These are phyloP conservation scores for Metschnikowia vanudenii DNA, from an alignment of 805 yeast species.

Conservation along the genomic window DNA sequence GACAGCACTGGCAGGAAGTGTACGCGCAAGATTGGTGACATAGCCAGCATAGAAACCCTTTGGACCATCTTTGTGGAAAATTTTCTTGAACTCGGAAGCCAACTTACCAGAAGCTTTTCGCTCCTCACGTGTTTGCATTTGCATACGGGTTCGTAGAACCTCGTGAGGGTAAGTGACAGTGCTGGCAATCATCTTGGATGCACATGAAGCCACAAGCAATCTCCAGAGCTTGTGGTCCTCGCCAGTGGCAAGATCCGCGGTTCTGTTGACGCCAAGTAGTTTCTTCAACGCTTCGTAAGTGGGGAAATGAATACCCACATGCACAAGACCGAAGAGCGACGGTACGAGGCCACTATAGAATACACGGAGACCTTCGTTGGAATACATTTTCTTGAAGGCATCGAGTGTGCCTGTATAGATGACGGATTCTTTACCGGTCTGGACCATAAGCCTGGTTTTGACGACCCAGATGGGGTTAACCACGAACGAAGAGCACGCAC, in stretches of 20 bases:
- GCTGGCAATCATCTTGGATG: slow-evolving; percentile 86
- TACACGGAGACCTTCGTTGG: slow-evolving; percentile 73
- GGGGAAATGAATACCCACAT: slow-evolving; percentile 96
- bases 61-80: slow-evolving; percentile 67
- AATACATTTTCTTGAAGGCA: slow-evolving; percentile 78
- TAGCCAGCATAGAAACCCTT: slow-evolving; percentile 89
- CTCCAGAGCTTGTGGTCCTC: slow-evolving; percentile 25
- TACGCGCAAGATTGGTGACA: slow-evolving; percentile 77
- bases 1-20: slow-evolving; percentile 95
- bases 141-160: slow-evolving; percentile 87
- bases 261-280: slow-evolving; percentile 15
- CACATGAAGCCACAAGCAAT: slow-evolving; percentile 59
- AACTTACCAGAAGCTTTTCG: slow-evolving; percentile 24
- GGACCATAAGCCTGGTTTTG: slow-evolving; percentile 91
- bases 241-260: slow-evolving; percentile 12
- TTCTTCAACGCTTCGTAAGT: slow-evolving; percentile 78
- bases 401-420: slow-evolving; percentile 77
- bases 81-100: slow-evolving; percentile 34
- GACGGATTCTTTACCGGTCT: slow-evolving; percentile 45
- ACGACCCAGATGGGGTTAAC: slow-evolving; percentile 99
- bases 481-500: slow-evolving; percentile 75
- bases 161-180: slow-evolving; percentile 94
- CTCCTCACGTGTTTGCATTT: slow-evolving; percentile 47
- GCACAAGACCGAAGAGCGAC: slow-evolving; percentile 83
- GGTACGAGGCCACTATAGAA: slow-evolving; percentile 91